These are phyloP conservation scores for Trametes villosa DNA, from an alignment of 768 basidiomycete species.

Conservation along the genomic window DNA sequence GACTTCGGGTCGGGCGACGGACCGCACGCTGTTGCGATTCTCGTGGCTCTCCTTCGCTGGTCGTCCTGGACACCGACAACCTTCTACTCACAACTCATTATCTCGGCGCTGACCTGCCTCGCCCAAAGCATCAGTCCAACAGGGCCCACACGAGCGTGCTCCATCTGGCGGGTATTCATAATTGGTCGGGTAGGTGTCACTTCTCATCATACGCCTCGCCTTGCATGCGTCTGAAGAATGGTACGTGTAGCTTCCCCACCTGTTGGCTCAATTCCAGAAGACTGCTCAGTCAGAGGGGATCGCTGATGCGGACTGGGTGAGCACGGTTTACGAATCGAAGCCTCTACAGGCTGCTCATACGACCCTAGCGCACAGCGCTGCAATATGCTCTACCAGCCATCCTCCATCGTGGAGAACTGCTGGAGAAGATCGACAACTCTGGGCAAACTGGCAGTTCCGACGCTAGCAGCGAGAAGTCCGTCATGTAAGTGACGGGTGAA, in stretches of 20 bases:
- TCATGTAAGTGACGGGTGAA: constrained; percentile 14
- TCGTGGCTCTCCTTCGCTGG: constrained; percentile 31
- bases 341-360: background rate
- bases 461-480: constrained; percentile 13
- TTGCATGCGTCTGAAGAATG: background rate
- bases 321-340: constrained; percentile 14
- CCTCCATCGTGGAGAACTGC: constrained; percentile 56
- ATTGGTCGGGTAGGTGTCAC: constrained; percentile 62
- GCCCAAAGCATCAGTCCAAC: constrained; percentile 48
- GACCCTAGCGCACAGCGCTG: constrained; percentile 43
- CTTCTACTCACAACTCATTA: constrained; percentile 57
- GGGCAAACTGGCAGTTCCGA: constrained; percentile 17
- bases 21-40: constrained; percentile 26
- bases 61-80: constrained; percentile 30
- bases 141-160: constrained; percentile 22
- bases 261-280: constrained; percentile 60
- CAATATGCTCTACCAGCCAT: constrained; percentile 54
- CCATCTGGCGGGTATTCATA: constrained; percentile 73
- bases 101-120: constrained; percentile 65
- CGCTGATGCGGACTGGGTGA: constrained; percentile 62
- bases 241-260: constrained; percentile 56
- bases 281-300: constrained; percentile 55
- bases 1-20: constrained; percentile 68
- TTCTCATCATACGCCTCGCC: background rate
- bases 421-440: constrained; percentile 54